phyloP scores from a whole-genome alignment of 768 basidiomycete species.

The Mycena rebaudengoi region DNA sequence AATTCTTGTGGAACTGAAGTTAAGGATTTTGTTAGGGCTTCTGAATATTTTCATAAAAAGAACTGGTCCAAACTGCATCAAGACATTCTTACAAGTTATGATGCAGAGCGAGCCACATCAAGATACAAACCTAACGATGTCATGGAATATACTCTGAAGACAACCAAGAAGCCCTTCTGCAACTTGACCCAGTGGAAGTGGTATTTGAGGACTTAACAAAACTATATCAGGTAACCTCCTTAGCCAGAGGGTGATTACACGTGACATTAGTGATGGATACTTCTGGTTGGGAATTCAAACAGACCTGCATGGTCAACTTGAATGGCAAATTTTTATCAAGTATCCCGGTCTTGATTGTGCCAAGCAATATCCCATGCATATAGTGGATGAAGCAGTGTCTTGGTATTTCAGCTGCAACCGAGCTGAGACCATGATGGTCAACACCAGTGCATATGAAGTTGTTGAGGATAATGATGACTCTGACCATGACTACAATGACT shows the following conservation, averaged over 20 bases:
- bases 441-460: too few relatives aligned
- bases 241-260: not conserved
- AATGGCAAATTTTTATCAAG: not conserved
- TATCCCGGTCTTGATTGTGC: too few relatives aligned
- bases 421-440: not conserved
- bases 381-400: too few relatives aligned
- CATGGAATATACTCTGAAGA: not conserved
- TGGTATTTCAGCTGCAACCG: conserved; percentile 11
- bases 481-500: not conserved
- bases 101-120: conserved; percentile 12
- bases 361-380: too few relatives aligned
- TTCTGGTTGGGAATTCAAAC: conserved; percentile 20
- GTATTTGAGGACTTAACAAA: conserved; percentile 13
- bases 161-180: not conserved
- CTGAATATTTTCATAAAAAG: not conserved
- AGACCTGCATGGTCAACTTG: not conserved
- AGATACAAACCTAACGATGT: conserved; percentile 11
- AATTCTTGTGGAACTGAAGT: conserved; percentile 13
- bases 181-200: conserved; percentile 18
- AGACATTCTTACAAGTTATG: conserved; percentile 14
- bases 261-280: not conserved
- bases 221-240: conserved; percentile 15
- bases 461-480: too few relatives aligned
- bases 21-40: not conserved
- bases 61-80: not conserved